Evolutionary conservation across 179 eudicot species (phyloP).

Genomic region (Silene coronaria): DNA sequence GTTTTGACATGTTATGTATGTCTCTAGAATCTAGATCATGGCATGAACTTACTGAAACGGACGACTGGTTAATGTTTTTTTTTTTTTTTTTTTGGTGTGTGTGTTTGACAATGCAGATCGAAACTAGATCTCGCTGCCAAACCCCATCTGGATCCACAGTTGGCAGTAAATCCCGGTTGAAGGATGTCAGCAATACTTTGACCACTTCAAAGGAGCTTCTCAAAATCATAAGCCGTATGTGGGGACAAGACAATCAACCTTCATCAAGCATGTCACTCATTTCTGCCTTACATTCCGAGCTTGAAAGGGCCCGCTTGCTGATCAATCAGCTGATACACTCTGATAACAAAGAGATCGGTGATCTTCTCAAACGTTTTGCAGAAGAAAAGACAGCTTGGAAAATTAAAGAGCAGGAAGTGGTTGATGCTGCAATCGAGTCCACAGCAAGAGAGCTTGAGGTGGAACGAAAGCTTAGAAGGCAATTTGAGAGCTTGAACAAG

Average conservation of each 20-base stretch:
- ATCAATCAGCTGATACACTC: slow-evolving; percentile 57
- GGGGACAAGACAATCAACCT: slow-evolving; percentile 63
- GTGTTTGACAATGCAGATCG: slow-evolving; percentile 24
- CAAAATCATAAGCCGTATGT: slow-evolving; percentile 69
- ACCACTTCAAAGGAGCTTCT: slow-evolving; percentile 89
- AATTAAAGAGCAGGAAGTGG: slow-evolving; percentile 49
- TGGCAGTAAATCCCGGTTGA: slow-evolving; percentile 50
- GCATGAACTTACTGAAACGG: slow-evolving; percentile 57
- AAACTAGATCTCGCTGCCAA: slow-evolving; percentile 32
- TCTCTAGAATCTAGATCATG: slow-evolving; percentile 10
- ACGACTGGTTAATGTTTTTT: slow-evolving; percentile 27
- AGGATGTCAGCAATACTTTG: slow-evolving; percentile 76
- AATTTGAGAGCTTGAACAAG: slow-evolving; percentile 72
- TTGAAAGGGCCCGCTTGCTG: slow-evolving; percentile 84
- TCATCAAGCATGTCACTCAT: slow-evolving; percentile 76
- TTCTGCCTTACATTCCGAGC: slow-evolving; percentile 89
- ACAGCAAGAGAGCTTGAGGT: slow-evolving; percentile 60
- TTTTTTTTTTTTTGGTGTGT: slow-evolving; percentile 33
- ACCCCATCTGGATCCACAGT: slow-evolving; percentile 29
- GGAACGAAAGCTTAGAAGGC: slow-evolving; percentile 69
- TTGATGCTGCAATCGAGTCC: slow-evolving; percentile 78
- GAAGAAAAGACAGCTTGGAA: slow-evolving; percentile 89
- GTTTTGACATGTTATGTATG: too few species aligned
- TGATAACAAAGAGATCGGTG: slow-evolving; percentile 53
- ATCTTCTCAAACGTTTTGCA: slow-evolving; percentile 32